These are phyloP conservation scores for Amyloporia xantha DNA, from an alignment of 768 basidiomycete species.

Conservation along the genomic window DNA sequence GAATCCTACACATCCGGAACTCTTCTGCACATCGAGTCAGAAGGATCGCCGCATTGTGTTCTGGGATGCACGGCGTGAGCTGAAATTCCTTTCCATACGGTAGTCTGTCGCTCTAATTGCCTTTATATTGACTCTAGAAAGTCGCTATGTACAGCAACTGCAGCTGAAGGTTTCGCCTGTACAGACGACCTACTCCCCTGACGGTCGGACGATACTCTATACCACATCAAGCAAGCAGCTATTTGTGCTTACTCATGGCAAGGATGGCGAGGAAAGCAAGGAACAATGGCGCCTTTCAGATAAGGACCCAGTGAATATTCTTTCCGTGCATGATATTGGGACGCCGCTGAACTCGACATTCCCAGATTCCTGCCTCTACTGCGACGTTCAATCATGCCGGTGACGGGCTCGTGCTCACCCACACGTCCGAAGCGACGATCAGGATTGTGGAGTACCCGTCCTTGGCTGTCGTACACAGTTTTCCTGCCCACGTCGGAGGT, in stretches of 20 bases:
- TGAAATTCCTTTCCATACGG: neutral
- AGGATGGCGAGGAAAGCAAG: slow-evolving; percentile 44
- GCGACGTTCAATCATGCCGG: slow-evolving; percentile 74
- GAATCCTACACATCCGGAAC: slow-evolving; percentile 80
- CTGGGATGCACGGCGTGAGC: slow-evolving; percentile 80
- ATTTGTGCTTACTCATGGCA: slow-evolving; percentile 53
- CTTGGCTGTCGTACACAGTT: slow-evolving; percentile 49
- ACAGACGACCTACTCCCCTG: slow-evolving; percentile 65
- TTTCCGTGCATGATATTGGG: slow-evolving; percentile 3
- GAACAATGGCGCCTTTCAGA: slow-evolving; percentile 42
- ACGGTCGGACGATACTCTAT: slow-evolving; percentile 60
- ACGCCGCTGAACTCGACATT: neutral
- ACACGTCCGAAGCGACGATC: slow-evolving; percentile 56
- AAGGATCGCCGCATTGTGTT: slow-evolving; percentile 71
- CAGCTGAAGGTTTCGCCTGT: slow-evolving; percentile 52
- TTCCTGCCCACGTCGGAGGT: slow-evolving; percentile 76
- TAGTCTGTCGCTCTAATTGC: neutral
- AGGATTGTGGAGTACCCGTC: slow-evolving; percentile 67
- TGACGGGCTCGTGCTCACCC: slow-evolving; percentile 62
- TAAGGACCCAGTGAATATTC: slow-evolving; percentile 22
- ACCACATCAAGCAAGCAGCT: slow-evolving; percentile 54
- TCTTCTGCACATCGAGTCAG: slow-evolving; percentile 76
- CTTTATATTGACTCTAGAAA: slow-evolving; percentile 55
- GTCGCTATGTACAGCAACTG: slow-evolving; percentile 56
- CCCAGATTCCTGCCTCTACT: slow-evolving; percentile 50